Conservation (phyloP, 2,329 filamentous ascomycete genomes). For the Diaporthe vaccinii region DNA sequence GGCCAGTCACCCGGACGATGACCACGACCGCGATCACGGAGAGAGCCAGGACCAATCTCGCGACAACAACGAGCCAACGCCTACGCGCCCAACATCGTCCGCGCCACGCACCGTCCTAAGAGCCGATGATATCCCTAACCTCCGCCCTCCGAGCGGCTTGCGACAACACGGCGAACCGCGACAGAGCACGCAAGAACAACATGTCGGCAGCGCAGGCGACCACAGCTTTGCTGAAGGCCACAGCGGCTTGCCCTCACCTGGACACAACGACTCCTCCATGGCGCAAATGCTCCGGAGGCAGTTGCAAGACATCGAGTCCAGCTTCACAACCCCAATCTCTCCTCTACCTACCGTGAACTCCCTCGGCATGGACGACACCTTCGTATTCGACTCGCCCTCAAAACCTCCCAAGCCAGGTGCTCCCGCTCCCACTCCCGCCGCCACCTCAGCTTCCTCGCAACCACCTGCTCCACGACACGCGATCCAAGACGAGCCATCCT, state of each 20-base stretch:
- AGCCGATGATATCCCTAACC: constrained; percentile 31
- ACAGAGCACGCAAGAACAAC: background rate
- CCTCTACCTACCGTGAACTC: constrained; percentile 64
- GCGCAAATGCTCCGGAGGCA: constrained; percentile 69
- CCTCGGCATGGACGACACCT: constrained; percentile 70
- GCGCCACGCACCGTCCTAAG: constrained; percentile 31
- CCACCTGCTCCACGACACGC: constrained; percentile 14
- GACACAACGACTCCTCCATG: constrained; percentile 63
- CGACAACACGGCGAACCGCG: constrained; percentile 4
- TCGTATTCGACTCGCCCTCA: constrained; percentile 65
- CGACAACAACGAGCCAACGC: constrained; percentile 35
- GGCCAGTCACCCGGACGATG: background rate
- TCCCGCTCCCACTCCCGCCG: constrained; percentile 2
- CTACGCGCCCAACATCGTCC: constrained; percentile 22
- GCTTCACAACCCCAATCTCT: constrained; percentile 71
- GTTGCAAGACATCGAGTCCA: constrained; percentile 75
- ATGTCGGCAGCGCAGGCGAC: constrained; percentile 46
- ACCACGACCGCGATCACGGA: background rate
- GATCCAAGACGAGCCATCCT: constrained; percentile 33
- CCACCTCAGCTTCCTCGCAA: constrained; percentile 17
- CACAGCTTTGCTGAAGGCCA: constrained; percentile 59
- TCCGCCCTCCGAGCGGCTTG: constrained; percentile 28
- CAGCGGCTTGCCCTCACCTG: constrained; percentile 45
- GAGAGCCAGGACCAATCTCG: background rate
- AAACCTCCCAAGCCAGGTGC: constrained; percentile 45